phyloP scores from a whole-genome alignment of 176 grass and related monocot genomes.

The Avena sativa region DNA sequence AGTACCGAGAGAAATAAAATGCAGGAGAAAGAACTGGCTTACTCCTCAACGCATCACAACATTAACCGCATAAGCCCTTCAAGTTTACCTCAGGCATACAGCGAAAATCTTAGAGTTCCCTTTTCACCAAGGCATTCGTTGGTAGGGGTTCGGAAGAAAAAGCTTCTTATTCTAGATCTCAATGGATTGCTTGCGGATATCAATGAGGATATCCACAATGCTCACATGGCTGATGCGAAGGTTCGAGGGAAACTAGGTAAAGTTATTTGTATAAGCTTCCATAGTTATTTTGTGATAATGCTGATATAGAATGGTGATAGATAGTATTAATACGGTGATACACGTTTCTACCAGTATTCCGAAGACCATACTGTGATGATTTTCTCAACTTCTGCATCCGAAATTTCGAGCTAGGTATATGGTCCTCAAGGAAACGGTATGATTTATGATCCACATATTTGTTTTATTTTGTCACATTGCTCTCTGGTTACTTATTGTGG shows the following conservation, averaged over 20 bases:
- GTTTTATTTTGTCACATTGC: conserved; percentile 36
- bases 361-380: conserved; percentile 75
- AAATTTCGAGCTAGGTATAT: conserved; percentile 76
- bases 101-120: conserved; percentile 34
- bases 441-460: conserved; percentile 23
- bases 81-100: conserved; percentile 36
- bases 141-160: conserved; percentile 50
- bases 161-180: conserved; percentile 95
- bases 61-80: conserved; percentile 21
- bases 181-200: conserved; percentile 97
- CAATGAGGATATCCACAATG: conserved; percentile 54
- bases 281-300: conserved; percentile 35
- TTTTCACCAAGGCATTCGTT: conserved; percentile 39
- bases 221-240: conserved; percentile 67
- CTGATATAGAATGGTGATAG: not conserved
- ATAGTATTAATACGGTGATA: conserved; percentile 43
- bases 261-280: conserved; percentile 24
- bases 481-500: conserved; percentile 42
- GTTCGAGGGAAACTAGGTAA: conserved; percentile 82
- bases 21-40: conserved; percentile 31
- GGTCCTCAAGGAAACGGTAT: conserved; percentile 86
- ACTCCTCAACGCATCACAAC: not conserved
- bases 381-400: conserved; percentile 74
- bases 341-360: conserved; percentile 61
- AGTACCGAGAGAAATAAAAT: conserved; percentile 30